Conservation (phyloP, 495 filamentous ascomycete species). For the Choiromyces venosus region DNA sequence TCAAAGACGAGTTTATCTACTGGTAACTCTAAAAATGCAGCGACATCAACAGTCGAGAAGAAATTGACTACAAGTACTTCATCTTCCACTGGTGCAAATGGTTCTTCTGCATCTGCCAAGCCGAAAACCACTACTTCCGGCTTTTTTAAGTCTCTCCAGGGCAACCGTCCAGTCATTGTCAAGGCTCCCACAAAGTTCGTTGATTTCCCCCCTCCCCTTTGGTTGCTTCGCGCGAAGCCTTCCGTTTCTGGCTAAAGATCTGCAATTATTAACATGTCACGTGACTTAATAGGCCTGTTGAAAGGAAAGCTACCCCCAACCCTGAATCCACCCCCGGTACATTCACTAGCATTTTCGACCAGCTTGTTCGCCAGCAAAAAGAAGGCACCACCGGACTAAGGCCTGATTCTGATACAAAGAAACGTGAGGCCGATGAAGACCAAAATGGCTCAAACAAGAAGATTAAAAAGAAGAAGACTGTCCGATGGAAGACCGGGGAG, state of each 20-base stretch:
- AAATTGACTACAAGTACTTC: slow-evolving; percentile 41
- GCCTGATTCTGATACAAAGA: slow-evolving; percentile 34
- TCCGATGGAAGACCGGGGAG: slow-evolving; percentile 42
- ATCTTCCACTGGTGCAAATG: slow-evolving; percentile 28
- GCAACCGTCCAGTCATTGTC: slow-evolving; percentile 34
- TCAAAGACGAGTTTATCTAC: slow-evolving; percentile 34
- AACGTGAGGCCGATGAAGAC: slow-evolving; percentile 36
- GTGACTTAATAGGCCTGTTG: slow-evolving; percentile 38
- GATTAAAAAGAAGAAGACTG: slow-evolving; percentile 42
- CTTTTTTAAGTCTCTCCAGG: slow-evolving; percentile 41
- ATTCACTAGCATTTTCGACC: slow-evolving; percentile 42
- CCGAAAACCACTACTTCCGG: slow-evolving; percentile 40
- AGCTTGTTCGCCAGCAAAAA: slow-evolving; percentile 40
- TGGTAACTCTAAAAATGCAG: slow-evolving; percentile 37
- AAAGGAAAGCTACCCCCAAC: slow-evolving; percentile 34
- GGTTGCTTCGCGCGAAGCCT: slow-evolving; percentile 23
- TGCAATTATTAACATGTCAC: slow-evolving; percentile 36
- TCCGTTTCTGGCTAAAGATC: slow-evolving; percentile 29
- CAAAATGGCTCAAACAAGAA: slow-evolving; percentile 40
- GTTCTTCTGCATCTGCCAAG: slow-evolving; percentile 27
- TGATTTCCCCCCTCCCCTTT: slow-evolving; percentile 31
- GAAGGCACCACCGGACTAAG: slow-evolving; percentile 35
- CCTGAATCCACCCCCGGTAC: slow-evolving; percentile 25
- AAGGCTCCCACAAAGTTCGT: slow-evolving; percentile 40
- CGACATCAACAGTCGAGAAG: slow-evolving; percentile 32